Evolutionary conservation across 2,329 filamentous ascomycete species (phyloP), one percentile per base, ranked within the genome.

Genomic region (Talaromyces piceae): DNA sequence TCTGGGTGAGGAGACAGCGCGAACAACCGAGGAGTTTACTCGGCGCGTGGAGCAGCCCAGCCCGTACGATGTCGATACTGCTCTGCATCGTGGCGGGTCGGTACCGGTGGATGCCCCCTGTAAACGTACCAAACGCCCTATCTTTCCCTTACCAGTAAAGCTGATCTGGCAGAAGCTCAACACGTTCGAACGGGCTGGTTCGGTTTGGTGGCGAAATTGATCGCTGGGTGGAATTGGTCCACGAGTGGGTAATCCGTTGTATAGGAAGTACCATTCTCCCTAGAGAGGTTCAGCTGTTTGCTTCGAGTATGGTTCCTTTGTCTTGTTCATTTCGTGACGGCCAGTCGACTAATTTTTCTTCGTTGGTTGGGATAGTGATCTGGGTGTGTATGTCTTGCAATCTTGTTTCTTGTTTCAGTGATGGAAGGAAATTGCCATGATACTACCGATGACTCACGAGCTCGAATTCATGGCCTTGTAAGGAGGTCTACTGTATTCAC

Each of bases 131-230:
- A 27, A 23, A 18, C 41, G 46, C 7, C 46, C 46, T 37, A 53
- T 47, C 22, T 53, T 49, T 31, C 51, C 47, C 13, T 13, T 49
- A 3, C 51, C 47, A 2, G 18, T 30, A 12, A 53, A 53, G 16
- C 16, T 53, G 41, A 49, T 53, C 13, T 53, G 51, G 46, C 28
- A 53, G 41, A 43, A 16, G 41, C 51, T 53, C 5, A 53, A 46
- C 12, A 41, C 47, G 18, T 46, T 43, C 7, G 51, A 53, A 22
- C 46, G 28, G 26, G 51, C 51, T 43, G 51, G 51, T 5, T 39
- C 45, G 31, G 47, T 53, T 26, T 53, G 46, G 51, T 53, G 28
- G 27, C 51, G 47, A 18, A 53, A 53, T 18, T 50, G 11, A 43
- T 2, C 9, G 7, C 2, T 2, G 22, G 11, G 11, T 43, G 13